Evolutionary conservation across 176 grass and related monocot species (phyloP).

Genomic region (Oryza brachyantha): DNA sequence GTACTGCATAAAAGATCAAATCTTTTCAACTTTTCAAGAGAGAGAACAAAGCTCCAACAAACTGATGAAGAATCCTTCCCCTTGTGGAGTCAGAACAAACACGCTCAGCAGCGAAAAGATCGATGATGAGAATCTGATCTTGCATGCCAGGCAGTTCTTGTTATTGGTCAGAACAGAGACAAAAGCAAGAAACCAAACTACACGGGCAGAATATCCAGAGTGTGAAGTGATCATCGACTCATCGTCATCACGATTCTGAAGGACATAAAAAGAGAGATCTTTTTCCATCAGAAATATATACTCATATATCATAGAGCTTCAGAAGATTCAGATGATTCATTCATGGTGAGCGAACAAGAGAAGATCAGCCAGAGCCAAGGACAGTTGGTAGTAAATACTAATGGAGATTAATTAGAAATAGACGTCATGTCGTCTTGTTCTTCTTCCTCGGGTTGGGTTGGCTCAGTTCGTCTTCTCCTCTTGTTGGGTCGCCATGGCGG

Average conservation of each 20-base stretch:
- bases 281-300: not conserved
- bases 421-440: not conserved
- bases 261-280: not conserved
- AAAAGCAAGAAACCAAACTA: not conserved
- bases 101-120: not conserved
- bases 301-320: not conserved
- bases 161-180: not conserved
- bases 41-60: too few species aligned
- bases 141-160: not conserved
- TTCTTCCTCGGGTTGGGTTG: not conserved
- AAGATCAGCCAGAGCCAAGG: not conserved
- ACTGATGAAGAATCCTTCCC: constrained; percentile 12
- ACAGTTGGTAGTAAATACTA: not conserved
- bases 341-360: constrained; percentile 4
- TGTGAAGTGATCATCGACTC: not conserved
- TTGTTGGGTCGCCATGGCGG: not conserved
- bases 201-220: not conserved
- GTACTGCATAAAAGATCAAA: not conserved
- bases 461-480: not conserved
- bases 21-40: not conserved
- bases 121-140: not conserved
- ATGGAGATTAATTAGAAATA: too few species aligned
- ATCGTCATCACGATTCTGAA: not conserved
- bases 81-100: constrained; percentile 8
- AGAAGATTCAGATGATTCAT: not conserved